phyloP scores from a whole-genome alignment of 352 stramenopile species.

The Thalassiosira pacifica region DNA sequence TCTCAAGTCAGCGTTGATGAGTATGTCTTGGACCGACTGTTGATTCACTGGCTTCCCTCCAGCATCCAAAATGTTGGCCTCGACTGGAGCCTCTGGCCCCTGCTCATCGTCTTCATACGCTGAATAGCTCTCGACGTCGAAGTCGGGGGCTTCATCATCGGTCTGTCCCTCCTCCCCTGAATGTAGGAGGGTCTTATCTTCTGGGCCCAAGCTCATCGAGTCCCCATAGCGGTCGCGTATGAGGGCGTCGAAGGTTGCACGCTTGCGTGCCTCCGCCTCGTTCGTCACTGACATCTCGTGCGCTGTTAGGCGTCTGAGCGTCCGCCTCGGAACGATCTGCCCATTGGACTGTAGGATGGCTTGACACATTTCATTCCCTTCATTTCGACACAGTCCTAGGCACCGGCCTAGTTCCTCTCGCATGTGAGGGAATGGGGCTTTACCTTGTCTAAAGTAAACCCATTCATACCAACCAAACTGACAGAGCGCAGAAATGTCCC shows the following conservation, averaged over 20 bases:
- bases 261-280: conserved; percentile 29
- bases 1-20: conserved; percentile 51
- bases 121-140: no score
- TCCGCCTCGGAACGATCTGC: conserved; percentile 36
- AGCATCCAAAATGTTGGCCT: conserved; percentile 8
- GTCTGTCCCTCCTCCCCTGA: background rate
- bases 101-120: background rate
- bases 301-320: conserved; percentile 16
- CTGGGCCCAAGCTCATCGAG: conserved; percentile 11
- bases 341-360: conserved; percentile 54
- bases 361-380: conserved; percentile 52
- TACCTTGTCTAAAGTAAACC: conserved; percentile 22
- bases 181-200: background rate
- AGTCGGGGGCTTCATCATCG: no score
- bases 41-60: conserved; percentile 24
- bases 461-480: conserved; percentile 44
- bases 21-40: conserved; percentile 40
- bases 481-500: conserved; percentile 53
- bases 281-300: conserved; percentile 19
- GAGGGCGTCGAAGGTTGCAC: conserved; percentile 14
- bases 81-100: no score
- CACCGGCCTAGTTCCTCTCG: conserved; percentile 23
- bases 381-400: conserved; percentile 37
- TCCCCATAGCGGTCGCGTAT: conserved; percentile 24
- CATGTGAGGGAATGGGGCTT: conserved; percentile 4